phyloP scores from a whole-genome alignment of 768 basidiomycete species.

The Auriscalpium orientale region DNA sequence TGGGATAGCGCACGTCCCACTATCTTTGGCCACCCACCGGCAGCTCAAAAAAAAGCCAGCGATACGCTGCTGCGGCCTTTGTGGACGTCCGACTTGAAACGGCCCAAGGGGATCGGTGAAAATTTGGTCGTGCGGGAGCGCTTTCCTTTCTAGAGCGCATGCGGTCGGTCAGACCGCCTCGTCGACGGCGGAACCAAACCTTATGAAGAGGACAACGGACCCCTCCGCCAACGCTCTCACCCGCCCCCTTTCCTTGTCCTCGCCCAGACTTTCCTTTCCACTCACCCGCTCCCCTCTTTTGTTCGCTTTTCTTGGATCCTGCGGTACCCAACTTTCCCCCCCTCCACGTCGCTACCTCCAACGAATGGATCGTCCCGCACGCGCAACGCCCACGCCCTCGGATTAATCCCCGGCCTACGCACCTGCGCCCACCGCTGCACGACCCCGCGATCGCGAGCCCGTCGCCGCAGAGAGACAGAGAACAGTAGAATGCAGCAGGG shows the following conservation, averaged over 20 bases:
- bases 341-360: neutral
- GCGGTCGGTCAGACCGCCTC: neutral
- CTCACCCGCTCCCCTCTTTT: too few species aligned
- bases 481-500: neutral
- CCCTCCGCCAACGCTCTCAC: slow-evolving; percentile 9
- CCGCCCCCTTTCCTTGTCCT: slow-evolving; percentile 8
- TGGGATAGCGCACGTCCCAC: too few species aligned
- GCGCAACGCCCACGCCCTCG: neutral
- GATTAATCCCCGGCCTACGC: slow-evolving; percentile 7
- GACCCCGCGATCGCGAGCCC: neutral
- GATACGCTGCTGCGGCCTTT: too few species aligned
- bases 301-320: too few species aligned
- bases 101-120: neutral
- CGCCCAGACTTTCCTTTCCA: neutral
- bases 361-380: slow-evolving; percentile 8
- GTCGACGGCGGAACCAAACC: slow-evolving; percentile 29
- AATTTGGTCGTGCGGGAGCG: neutral
- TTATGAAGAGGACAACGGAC: slow-evolving; percentile 15
- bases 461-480: neutral
- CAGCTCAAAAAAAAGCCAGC: too few species aligned
- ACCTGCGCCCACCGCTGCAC: slow-evolving; percentile 2
- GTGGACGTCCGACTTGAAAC: too few species aligned
- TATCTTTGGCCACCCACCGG: too few species aligned
- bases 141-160: neutral
- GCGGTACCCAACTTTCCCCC: neutral